A percentile compares a stretch with the other conserved stretches of the same genome.
Evolutionary conservation across 1,284 basidiomycete genomes (phyloP).

Genomic region (Ganoderma resinaceum): DNA sequence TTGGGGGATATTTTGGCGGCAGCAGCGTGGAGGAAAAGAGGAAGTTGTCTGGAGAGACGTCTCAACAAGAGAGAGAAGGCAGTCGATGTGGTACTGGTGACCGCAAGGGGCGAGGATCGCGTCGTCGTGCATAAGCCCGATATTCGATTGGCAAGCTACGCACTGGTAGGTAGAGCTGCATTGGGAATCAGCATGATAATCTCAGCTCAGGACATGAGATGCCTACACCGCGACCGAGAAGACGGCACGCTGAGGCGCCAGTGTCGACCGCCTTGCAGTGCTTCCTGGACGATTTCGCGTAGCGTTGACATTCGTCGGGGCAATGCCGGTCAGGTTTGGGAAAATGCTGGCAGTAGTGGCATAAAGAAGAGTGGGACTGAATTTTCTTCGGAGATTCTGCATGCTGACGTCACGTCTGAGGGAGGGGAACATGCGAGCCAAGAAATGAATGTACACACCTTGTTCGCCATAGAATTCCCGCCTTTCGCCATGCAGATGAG

Average conservation of each 20-base stretch:
- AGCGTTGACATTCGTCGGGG: background rate
- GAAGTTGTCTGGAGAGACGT: slow-evolving; percentile 48
- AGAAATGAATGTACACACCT: slow-evolving; percentile 4
- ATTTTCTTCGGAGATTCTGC: slow-evolving; percentile 9
- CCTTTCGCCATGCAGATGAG: slow-evolving; percentile 4
- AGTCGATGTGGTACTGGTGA: slow-evolving; percentile 48
- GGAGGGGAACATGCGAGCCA: too few relatives aligned
- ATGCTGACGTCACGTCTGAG: slow-evolving; percentile 8
- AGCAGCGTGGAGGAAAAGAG: slow-evolving; percentile 55
- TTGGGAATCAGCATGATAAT: background rate
- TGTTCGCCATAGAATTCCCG: slow-evolving; percentile 1
- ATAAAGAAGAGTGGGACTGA: slow-evolving; percentile 11
- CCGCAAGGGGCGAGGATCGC: slow-evolving; percentile 45
- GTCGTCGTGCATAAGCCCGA: slow-evolving; percentile 35
- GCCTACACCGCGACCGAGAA: slow-evolving; percentile 15
- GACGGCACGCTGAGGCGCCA: slow-evolving; percentile 6
- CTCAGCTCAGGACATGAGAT: background rate
- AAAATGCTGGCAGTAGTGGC: slow-evolving; percentile 4
- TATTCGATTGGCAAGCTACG: slow-evolving; percentile 45
- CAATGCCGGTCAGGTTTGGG: slow-evolving; percentile 1
- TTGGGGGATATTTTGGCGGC: slow-evolving; percentile 44
- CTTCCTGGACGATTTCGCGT: slow-evolving; percentile 1
- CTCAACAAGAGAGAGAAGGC: slow-evolving; percentile 47
- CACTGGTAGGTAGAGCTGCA: slow-evolving; percentile 35
- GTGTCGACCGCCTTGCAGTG: background rate